Evolutionary conservation across 495 filamentous ascomycete species (phyloP), one percentile per base, ranked within the genome.

Genomic region (Penicillium flavigenum): DNA sequence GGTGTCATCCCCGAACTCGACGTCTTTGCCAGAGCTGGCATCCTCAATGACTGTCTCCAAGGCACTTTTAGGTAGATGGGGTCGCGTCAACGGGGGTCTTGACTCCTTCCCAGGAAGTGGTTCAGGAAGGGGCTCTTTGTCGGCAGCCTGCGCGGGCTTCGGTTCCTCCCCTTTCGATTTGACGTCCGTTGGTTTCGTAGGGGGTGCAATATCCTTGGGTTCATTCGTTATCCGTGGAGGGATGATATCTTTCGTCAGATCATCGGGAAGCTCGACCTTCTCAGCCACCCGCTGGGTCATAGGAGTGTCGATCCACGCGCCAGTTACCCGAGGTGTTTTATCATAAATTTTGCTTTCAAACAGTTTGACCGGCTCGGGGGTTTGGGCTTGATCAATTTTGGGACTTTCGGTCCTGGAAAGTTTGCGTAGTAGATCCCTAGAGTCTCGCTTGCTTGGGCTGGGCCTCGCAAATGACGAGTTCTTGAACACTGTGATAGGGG

Each of bases 381-480:
- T 65, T 22, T 67, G 61, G 11, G 58, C 51, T 17, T 72, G 69
- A 36, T 66, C 58, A 5, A 54, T 10, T 26, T 59, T 69, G 17
- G 68, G 74, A 61, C 81, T 88, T 20, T 85, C 81, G 19, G 81
- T 80, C 63, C 83, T 76, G 3, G 87, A 83, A 7, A 92, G 75
- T 51, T 77, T 81, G 47, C 81, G 81, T 56, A 91, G 76, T 32
- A 91, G 68, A 52, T 87, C 84, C 32, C 81, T 81, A 1, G 88
- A 88, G 61, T 89, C 88, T 48, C 82, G 77, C 53, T 74, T 75
- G 17, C 64, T 58, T 10, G 77, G 66, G 27, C 57, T 72, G 47
- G 69, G 66, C 51, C 64, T 69, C 47, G 31, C 70, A 48, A 71
- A 72, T 29, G 59, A 66, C 5, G 72, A 67, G 20, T 61, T 74